Base-by-base conservation (phyloP, 2,329 filamentous ascomycete species). In the Fusarium nematophilum region DNA sequence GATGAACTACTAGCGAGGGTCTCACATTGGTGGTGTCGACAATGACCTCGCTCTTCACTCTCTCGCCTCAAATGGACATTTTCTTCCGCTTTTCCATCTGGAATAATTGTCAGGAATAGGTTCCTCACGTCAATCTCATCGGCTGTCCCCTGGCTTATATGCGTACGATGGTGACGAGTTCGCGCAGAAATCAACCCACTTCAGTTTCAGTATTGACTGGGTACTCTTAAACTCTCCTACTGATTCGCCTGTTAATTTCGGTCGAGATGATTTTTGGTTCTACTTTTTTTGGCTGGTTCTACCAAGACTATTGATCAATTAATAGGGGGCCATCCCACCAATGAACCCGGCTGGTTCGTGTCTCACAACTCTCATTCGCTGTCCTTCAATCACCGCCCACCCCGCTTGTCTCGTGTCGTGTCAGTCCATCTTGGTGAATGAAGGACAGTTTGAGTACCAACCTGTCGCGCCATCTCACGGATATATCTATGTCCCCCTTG, bases 391-490 rank as follows among this genome's bases (percentile, higher is more conserved):
- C 25, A 25, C 14, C 18, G 10, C 23, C 6, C n/a, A 52, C 57
- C 56, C 57, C 57, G 56, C 57, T 21, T 57, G 45, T 61, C 37
- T 40, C 58, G 57, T 46, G 52, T 51, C 14, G 25, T 50, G 47
- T 51, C 52, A 34, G 29, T 34, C 42, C 42, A 34, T 17, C 29
- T 10, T 59, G 40, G 45, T 47, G 23, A 40, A 27, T 56, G 45
- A 46, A 13, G 9, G 14, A 17, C 30, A 33, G 29, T 13, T 5
- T 6, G 15, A 17, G 13, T 6, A 34, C 4, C 31, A 34, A 34
- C 6, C 14, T 17, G n/a, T 34, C 9, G 21, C 21, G 21, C 21
- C 21, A 21, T 21, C 21, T 4, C 21, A 21, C 21, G 21, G 21
- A 21, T 21, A 21, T 21, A 21, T 21, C 21, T 21, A 38, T 38